Conservation (phyloP, 2,329 filamentous ascomycete genomes). For the Fusarium marasasianum region DNA sequence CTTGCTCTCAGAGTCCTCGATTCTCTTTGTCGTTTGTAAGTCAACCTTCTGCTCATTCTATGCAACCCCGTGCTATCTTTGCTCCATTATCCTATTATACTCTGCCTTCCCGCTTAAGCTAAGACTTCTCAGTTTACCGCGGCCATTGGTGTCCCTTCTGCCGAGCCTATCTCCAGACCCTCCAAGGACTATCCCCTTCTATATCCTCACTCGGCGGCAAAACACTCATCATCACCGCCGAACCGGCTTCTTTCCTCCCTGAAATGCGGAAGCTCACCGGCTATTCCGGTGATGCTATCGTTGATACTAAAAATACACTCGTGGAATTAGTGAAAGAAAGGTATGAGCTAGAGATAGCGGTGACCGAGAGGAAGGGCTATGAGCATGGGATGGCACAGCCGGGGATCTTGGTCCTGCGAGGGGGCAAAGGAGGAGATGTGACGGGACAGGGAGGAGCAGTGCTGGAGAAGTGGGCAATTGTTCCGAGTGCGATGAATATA, state of each 20-base stretch:
- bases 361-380: not conserved
- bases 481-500: not conserved
- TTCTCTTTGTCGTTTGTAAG: not conserved
- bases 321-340: not conserved
- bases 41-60: rapidly evolving
- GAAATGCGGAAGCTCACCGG: not conserved
- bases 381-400: not conserved
- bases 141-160: not conserved
- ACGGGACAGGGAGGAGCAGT: not conserved
- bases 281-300: not conserved
- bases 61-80: too few species aligned
- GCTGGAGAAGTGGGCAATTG: not conserved
- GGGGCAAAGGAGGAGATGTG: not conserved
- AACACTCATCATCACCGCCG: not conserved
- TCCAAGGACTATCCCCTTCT: not conserved
- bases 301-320: not conserved
- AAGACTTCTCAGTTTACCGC: not conserved
- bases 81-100: rapidly evolving
- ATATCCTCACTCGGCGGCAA: not conserved
- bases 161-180: not conserved
- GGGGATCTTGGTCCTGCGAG: not conserved
- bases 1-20: not conserved
- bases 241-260: not conserved
- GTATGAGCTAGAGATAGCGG: not conserved
- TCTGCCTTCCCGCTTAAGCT: not conserved